Evolutionary conservation across 1,139 yeast species (phyloP).

Genomic region (Blastobotrys raffinosifermentans): DNA sequence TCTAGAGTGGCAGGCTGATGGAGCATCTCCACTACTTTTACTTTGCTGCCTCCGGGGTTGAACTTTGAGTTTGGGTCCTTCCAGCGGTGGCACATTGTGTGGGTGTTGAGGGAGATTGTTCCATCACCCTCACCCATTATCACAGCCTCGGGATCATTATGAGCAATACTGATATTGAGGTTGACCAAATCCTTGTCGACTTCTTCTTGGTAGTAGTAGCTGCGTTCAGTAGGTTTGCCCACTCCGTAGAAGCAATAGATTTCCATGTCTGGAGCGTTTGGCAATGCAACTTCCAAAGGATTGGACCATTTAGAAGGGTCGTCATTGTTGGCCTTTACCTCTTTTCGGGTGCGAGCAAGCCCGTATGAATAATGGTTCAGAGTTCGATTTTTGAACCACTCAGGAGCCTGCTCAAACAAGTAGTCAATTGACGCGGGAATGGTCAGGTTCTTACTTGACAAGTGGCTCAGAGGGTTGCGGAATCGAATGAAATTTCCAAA

Average conservation of each 20-base stretch:
- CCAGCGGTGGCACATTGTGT: conserved; percentile 81
- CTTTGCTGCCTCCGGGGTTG: conserved; percentile 72
- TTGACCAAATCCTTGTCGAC: conserved; percentile 41
- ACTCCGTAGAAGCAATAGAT: conserved; percentile 89
- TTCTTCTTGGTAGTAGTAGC: conserved; percentile 75
- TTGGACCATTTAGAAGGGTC: conserved; percentile 81
- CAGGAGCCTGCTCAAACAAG: conserved; percentile 59
- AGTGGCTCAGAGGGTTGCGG: conserved; percentile 39
- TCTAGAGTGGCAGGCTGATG: conserved; percentile 94
- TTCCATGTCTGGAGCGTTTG: conserved; percentile 89
- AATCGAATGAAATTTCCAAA: conserved; percentile 77
- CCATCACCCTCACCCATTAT: conserved; percentile 92
- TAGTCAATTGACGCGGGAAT: conserved; percentile 61
- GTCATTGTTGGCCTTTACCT: conserved; percentile 57
- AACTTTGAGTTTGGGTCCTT: conserved; percentile 60
- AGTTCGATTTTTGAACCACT: conserved; percentile 66
- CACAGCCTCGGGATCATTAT: conserved; percentile 60
- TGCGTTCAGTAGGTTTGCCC: conserved; percentile 92
- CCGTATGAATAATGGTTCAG: conserved; percentile 75
- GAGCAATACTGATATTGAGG: conserved; percentile 60
- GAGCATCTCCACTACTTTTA: conserved; percentile 79
- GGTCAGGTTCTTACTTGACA: conserved; percentile 53
- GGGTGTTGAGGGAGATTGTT: conserved; percentile 81
- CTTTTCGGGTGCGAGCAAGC: conserved; percentile 51
- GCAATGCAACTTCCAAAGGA: conserved; percentile 86